A percentile compares a stretch with the other conserved stretches of the same genome.
These are phyloP conservation scores for Cyclotella distinguenda DNA, from an alignment of 108 stramenopile genomes.

Conservation along the genomic window DNA sequence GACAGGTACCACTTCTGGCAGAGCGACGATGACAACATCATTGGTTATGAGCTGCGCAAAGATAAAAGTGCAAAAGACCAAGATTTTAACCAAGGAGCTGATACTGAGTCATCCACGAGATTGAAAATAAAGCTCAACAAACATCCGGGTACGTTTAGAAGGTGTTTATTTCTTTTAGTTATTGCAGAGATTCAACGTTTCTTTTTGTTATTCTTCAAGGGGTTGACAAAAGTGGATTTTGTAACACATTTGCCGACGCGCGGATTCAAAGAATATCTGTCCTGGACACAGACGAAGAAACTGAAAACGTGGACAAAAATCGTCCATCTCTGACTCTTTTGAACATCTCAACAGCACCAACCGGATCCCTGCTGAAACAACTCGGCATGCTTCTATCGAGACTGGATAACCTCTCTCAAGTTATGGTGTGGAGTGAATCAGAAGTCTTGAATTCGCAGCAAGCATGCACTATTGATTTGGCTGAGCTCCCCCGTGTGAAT, in stretches of 20 bases:
- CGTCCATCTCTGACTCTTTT: slow-evolving; percentile 75
- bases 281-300: slow-evolving; percentile 52
- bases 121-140: slow-evolving; percentile 75
- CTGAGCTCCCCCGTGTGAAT: slow-evolving; percentile 95
- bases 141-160: too few relatives aligned
- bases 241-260: slow-evolving; percentile 84
- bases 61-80: slow-evolving; percentile 59
- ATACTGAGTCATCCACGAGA: slow-evolving; percentile 58
- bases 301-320: slow-evolving; percentile 55
- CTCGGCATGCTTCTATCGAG: slow-evolving; percentile 89
- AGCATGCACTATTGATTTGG: slow-evolving; percentile 80
- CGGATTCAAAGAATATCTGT: slow-evolving; percentile 76
- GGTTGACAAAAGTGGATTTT: slow-evolving; percentile 87
- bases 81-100: slow-evolving; percentile 45
- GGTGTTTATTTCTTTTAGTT: too few relatives aligned
- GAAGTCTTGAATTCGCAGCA: slow-evolving; percentile 71
- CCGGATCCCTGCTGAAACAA: slow-evolving; percentile 83
- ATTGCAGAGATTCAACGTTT: too few relatives aligned
- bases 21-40: slow-evolving; percentile 87
- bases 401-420: slow-evolving; percentile 92
- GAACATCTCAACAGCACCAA: slow-evolving; percentile 85
- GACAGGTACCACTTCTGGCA: slow-evolving; percentile 97
- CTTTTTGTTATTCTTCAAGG: too few relatives aligned
- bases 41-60: slow-evolving; percentile 79
- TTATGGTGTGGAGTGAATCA: slow-evolving; percentile 91